A percentile compares a stretch with the other conserved stretches of the same genome.
phyloP scores from a whole-genome alignment of 2,329 filamentous ascomycete genomes.

The Parascedosporium putredinis region DNA sequence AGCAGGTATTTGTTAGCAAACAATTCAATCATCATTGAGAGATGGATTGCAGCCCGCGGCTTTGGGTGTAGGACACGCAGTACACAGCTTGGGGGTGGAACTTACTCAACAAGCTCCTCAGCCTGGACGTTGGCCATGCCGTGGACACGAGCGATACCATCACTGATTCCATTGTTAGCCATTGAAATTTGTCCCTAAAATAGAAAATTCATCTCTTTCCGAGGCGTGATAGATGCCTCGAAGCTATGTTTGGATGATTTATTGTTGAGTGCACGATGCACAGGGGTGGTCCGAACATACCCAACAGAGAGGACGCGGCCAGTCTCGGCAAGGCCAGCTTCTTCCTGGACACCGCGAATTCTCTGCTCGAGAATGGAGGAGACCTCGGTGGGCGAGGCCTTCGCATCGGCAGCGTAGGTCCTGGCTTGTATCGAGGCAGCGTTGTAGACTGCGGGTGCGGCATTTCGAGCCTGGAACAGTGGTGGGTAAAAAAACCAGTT shows the following conservation, averaged over 20 bases:
- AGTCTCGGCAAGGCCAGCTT: slow-evolving; percentile 93
- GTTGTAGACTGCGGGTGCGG: slow-evolving; percentile 68
- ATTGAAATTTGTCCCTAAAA: background rate
- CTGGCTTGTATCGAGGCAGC: slow-evolving; percentile 62
- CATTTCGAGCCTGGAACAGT: slow-evolving; percentile 65
- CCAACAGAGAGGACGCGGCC: slow-evolving; percentile 97
- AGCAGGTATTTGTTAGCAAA: slow-evolving; percentile 5
- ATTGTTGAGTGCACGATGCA: background rate
- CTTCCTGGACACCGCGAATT: slow-evolving; percentile 97
- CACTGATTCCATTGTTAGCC: slow-evolving; percentile 46
- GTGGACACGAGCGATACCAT: slow-evolving; percentile 99
- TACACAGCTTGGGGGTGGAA: slow-evolving; percentile 26
- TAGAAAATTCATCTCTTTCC: background rate
- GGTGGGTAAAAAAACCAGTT: slow-evolving; percentile 37
- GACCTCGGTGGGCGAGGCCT: slow-evolving; percentile 94
- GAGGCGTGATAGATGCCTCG: background rate
- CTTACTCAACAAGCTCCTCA: slow-evolving; percentile 99
- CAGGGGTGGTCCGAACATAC: slow-evolving; percentile 49
- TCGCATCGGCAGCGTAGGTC: slow-evolving; percentile 67
- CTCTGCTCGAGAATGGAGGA: slow-evolving; percentile 99
- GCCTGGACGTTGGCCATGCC: slow-evolving; percentile 99
- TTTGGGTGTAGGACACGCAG: too few species aligned
- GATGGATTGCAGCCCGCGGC: too few species aligned
- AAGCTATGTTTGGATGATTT: background rate
- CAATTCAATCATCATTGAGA: too few species aligned